phyloP scores from a whole-genome alignment of 805 yeast genomes.

The Wickerhamomyces tratensis region DNA sequence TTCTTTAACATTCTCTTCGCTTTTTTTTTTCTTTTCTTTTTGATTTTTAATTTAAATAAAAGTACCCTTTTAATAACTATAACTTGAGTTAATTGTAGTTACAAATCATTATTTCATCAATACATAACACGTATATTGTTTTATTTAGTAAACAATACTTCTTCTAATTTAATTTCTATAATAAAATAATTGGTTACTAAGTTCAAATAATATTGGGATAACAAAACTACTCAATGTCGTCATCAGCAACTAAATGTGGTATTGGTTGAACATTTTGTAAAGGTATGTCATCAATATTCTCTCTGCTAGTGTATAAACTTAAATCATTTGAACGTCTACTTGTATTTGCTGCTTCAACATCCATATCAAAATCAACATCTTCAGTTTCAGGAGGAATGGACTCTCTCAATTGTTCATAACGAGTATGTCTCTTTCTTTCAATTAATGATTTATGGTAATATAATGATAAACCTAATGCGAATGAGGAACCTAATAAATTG shows the following conservation, averaged over 20 bases:
- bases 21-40: no score
- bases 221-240: slow-evolving; percentile 11
- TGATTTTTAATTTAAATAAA: no score
- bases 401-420: slow-evolving; percentile 16
- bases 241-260: slow-evolving; percentile 12
- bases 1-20: no score
- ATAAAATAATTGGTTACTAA: no score
- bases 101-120: no score
- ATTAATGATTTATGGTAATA: slow-evolving; percentile 13
- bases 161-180: no score
- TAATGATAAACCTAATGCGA: slow-evolving; percentile 9
- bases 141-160: no score
- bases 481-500: slow-evolving; percentile 22
- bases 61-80: no score
- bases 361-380: slow-evolving; percentile 15
- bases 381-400: slow-evolving; percentile 18
- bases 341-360: slow-evolving; percentile 8
- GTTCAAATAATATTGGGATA: not conserved
- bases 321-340: slow-evolving; percentile 11
- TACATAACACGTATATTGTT: no score
- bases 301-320: slow-evolving; percentile 15
- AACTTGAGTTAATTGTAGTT: no score
- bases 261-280: slow-evolving; percentile 8
- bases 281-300: slow-evolving; percentile 12
- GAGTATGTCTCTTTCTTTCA: slow-evolving; percentile 12